phyloP scores from a whole-genome alignment of 148 eudicot genomes.

The Rhododendron vialii region DNA sequence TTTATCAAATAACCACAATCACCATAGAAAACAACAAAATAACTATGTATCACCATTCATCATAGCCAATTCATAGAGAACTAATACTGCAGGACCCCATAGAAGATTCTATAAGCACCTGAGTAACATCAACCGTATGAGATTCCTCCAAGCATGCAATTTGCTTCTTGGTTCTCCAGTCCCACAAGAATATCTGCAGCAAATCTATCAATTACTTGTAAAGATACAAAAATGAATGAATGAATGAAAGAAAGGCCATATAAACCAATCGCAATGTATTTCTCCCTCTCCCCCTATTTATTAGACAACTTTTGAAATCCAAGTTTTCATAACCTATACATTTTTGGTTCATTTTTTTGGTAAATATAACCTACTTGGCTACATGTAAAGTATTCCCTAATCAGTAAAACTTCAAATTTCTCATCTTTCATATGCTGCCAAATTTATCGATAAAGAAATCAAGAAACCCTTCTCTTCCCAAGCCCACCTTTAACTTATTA shows the following conservation, averaged over 20 bases:
- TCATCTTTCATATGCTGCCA: background rate
- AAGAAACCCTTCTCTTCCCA: background rate
- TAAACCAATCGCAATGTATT: background rate
- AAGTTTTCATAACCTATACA: background rate
- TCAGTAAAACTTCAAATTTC: background rate
- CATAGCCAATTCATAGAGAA: background rate
- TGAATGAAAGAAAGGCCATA: background rate
- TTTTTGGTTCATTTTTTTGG: background rate
- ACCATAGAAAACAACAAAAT: background rate
- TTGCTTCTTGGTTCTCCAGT: constrained; percentile 83
- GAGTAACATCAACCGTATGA: constrained; percentile 96
- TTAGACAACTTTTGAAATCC: background rate
- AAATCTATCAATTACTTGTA: background rate
- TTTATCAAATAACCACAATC: background rate
- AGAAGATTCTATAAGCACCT: constrained; percentile 34
- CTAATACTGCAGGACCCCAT: background rate
- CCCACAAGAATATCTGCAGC: constrained; percentile 80
- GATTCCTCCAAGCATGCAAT: constrained; percentile 89
- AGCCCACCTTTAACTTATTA: background rate
- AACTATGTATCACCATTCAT: background rate
- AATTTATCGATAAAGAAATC: background rate
- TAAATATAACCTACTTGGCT: background rate
- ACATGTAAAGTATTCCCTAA: background rate
- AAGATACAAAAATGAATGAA: background rate
- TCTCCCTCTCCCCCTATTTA: background rate